Conservation (phyloP, 1,284 basidiomycete species). For the Mycosarcoma mackinlayi region DNA sequence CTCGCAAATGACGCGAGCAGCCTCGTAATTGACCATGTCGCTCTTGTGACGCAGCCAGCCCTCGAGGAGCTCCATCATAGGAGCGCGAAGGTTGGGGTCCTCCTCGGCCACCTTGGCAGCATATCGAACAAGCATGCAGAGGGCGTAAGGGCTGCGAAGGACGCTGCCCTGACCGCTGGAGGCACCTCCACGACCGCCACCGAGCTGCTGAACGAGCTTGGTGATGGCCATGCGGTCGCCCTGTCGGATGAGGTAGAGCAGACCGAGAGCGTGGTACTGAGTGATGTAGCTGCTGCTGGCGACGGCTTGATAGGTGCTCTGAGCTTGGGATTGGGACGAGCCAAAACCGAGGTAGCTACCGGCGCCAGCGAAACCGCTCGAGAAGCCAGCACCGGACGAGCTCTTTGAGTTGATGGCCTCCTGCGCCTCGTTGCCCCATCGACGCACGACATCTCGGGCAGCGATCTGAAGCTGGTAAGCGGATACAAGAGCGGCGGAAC, state of each 20-base stretch:
- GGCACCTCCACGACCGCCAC: conserved; percentile 72
- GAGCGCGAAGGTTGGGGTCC: conserved; percentile 73
- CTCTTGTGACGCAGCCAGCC: conserved; percentile 97
- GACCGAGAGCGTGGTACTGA: conserved; percentile 95
- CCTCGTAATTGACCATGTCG: conserved; percentile 99
- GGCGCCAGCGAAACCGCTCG: conserved; percentile 71
- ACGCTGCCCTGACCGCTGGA: conserved; percentile 78
- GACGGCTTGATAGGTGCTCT: conserved; percentile 82
- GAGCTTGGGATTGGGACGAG: conserved; percentile 61
- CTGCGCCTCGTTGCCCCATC: conserved; percentile 98
- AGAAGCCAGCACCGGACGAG: conserved; percentile 35
- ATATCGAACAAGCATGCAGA: conserved; percentile 98
- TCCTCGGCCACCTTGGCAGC: conserved; percentile 98
- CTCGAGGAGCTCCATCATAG: conserved; percentile 91
- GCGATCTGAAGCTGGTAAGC: conserved; percentile 95
- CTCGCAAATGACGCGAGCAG: conserved; percentile 95
- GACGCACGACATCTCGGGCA: conserved; percentile 83
- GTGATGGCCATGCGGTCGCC: conserved; percentile 99
- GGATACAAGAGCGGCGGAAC: conserved; percentile 94
- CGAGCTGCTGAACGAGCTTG: conserved; percentile 94
- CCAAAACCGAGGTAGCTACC: conserved; percentile 67
- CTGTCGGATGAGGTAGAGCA: conserved; percentile 93
- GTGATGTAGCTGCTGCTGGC: conserved; percentile 77
- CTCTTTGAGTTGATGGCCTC: conserved; percentile 81
- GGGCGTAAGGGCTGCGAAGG: conserved; percentile 95